Percentiles rank a stretch among this genome's conserved stretches.
These are phyloP conservation scores for Dactylonectria macrodidyma DNA, from an alignment of 2,329 filamentous ascomycete species.

Conservation along the genomic window DNA sequence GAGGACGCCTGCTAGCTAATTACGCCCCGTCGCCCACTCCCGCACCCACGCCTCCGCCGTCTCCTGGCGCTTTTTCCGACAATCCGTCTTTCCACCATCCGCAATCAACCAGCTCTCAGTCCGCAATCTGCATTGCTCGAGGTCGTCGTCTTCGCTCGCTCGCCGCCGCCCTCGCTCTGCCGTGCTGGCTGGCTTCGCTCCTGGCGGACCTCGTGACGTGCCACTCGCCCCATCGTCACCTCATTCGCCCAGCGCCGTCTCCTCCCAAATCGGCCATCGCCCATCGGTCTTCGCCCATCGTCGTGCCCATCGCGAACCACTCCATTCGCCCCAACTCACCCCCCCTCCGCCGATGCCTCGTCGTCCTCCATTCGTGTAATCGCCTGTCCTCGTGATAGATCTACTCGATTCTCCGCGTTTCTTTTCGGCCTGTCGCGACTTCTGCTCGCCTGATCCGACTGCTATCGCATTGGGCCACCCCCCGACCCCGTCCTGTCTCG, in stretches of 20 bases:
- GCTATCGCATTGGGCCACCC: constrained; percentile 42
- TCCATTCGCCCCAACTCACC: constrained; percentile 39
- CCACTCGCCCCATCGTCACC: constrained; percentile 48
- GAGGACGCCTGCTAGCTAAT: constrained; percentile 30
- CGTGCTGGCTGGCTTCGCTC: constrained; percentile 38
- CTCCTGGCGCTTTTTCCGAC: constrained; percentile 40
- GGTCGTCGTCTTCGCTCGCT: constrained; percentile 38
- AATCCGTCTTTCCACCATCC: constrained; percentile 35
- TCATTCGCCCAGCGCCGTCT: constrained; percentile 43
- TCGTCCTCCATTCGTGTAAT: constrained; percentile 38
- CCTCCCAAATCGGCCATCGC: constrained; percentile 13
- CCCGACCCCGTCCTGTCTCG: constrained; percentile 39
- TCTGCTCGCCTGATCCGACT: constrained; percentile 34
- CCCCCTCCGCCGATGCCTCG: constrained; percentile 47
- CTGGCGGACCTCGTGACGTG: constrained; percentile 46
- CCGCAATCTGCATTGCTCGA: constrained; percentile 42
- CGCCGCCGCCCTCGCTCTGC: constrained; percentile 34
- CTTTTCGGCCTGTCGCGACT: constrained; percentile 25
- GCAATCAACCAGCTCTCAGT: constrained; percentile 30
- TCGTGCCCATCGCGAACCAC: constrained; percentile 49
- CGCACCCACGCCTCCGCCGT: constrained; percentile 42
- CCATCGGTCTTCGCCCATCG: constrained; percentile 31
- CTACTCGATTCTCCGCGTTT: constrained; percentile 29
- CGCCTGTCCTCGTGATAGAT: constrained; percentile 38
- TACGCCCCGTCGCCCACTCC: constrained; percentile 39